These are phyloP conservation scores for Taphrina communis DNA, from an alignment of 1,139 yeast species.

Conservation along the genomic window DNA sequence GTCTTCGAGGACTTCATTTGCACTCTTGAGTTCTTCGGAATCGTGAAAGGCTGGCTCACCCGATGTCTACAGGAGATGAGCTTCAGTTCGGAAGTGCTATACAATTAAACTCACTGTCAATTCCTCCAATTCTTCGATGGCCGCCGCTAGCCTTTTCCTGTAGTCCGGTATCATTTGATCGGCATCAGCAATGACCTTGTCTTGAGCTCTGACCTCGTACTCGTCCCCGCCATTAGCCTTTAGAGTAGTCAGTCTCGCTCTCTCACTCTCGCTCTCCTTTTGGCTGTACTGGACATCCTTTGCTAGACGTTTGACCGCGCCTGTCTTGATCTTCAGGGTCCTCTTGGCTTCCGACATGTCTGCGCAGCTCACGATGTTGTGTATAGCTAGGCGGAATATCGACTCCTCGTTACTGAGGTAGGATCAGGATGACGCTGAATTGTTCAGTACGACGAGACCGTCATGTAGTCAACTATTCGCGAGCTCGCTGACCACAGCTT, in stretches of 20 bases:
- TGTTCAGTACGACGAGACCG: no score
- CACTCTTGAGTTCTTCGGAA: constrained; percentile 15
- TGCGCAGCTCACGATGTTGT: no score
- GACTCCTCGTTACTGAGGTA: no score
- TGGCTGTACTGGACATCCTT: constrained; percentile 32
- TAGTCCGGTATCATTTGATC: constrained; percentile 40
- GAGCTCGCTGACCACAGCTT: no score
- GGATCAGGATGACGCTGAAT: no score
- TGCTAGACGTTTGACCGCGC: constrained; percentile 33
- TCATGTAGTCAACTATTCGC: no score
- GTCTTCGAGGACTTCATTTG: constrained; percentile 18
- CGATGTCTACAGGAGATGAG: constrained; percentile 18
- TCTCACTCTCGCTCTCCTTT: constrained; percentile 29
- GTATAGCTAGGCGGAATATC: no score
- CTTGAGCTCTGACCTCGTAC: constrained; percentile 37
- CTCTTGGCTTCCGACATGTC: constrained; percentile 23
- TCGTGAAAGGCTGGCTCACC: constrained; percentile 17
- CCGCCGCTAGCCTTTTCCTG: constrained; percentile 24
- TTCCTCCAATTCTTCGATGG: constrained; percentile 30
- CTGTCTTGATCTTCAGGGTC: constrained; percentile 32
- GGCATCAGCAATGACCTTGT: constrained; percentile 39
- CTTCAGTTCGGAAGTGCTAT: not conserved
- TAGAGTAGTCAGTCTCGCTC: constrained; percentile 18
- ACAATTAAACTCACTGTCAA: constrained; percentile 7
- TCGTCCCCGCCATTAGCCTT: constrained; percentile 38